phyloP scores from a whole-genome alignment of 2,329 filamentous ascomycete species.

The Fusarium staphyleae region DNA sequence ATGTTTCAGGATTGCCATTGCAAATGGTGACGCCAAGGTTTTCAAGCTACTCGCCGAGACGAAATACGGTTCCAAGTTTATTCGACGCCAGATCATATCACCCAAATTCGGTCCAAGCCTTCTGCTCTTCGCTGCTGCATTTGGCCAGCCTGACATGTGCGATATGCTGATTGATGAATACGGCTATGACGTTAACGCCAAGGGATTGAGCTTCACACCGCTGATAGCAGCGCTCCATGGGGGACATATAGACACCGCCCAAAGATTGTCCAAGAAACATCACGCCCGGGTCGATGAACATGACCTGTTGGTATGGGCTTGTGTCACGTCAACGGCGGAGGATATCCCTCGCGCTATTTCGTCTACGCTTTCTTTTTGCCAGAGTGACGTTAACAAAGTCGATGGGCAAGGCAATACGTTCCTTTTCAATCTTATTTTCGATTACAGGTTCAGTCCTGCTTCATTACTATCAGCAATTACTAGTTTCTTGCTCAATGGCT shows the following conservation, averaged over 20 bases:
- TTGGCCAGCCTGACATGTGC: not conserved
- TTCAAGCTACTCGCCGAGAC: not conserved
- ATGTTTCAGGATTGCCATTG: not conserved
- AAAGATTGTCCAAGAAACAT: not conserved
- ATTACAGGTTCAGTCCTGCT: too few species aligned
- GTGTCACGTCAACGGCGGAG: too few species aligned
- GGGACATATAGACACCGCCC: not conserved
- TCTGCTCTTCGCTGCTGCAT: not conserved
- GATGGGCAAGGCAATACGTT: not conserved
- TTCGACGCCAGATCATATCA: not conserved
- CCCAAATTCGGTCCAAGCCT: not conserved
- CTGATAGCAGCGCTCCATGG: accelerated
- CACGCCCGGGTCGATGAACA: not conserved
- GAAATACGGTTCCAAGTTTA: not conserved
- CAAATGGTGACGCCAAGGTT: not conserved
- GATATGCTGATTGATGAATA: not conserved
- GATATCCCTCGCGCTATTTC: too few species aligned
- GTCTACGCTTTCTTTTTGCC: accelerated
- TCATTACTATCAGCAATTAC: not conserved
- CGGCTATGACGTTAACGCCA: not conserved
- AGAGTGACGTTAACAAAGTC: not conserved
- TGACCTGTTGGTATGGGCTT: too few species aligned
- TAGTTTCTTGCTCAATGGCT: not conserved
- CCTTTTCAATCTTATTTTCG: not conserved
- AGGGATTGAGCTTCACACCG: accelerated